Evolutionary conservation across 148 eudicot genomes (phyloP).

Genomic region (Linanthus parryae): DNA sequence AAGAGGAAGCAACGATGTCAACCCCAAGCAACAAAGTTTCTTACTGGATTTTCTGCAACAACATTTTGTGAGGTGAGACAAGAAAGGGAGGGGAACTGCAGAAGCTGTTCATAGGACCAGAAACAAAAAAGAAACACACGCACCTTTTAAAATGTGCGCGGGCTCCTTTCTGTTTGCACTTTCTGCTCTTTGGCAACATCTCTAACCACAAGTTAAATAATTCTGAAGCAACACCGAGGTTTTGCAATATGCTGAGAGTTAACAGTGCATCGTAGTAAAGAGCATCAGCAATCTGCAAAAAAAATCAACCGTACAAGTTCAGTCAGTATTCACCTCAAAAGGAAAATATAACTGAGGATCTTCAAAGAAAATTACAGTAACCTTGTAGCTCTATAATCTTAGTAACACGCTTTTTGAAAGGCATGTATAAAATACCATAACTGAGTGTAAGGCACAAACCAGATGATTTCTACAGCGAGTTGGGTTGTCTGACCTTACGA

Average conservation of each 20-base stretch:
- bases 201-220: conserved; percentile 92
- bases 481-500: too few relatives aligned
- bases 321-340: too few relatives aligned
- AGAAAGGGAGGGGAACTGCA: too few relatives aligned
- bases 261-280: conserved; percentile 85
- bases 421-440: too few relatives aligned
- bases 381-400: too few relatives aligned
- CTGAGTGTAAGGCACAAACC: too few relatives aligned
- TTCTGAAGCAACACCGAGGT: conserved; percentile 77
- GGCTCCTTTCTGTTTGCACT: conserved; percentile 60
- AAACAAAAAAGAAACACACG: background rate
- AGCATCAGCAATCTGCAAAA: conserved; percentile 82
- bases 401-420: too few relatives aligned
- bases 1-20: conserved; percentile 78
- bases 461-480: too few relatives aligned
- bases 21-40: conserved; percentile 96
- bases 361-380: too few relatives aligned
- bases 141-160: conserved; percentile 83
- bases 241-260: conserved; percentile 72
- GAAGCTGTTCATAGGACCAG: background rate
- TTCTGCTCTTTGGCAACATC: conserved; percentile 91
- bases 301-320: too few relatives aligned
- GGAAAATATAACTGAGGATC: too few relatives aligned
- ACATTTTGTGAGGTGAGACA: background rate
- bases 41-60: conserved; percentile 86